Percentiles rank a stretch among this genome's conserved stretches.
Evolutionary conservation across 73 alveolate species (phyloP).

Genomic region (Tetrahymena borealis): DNA sequence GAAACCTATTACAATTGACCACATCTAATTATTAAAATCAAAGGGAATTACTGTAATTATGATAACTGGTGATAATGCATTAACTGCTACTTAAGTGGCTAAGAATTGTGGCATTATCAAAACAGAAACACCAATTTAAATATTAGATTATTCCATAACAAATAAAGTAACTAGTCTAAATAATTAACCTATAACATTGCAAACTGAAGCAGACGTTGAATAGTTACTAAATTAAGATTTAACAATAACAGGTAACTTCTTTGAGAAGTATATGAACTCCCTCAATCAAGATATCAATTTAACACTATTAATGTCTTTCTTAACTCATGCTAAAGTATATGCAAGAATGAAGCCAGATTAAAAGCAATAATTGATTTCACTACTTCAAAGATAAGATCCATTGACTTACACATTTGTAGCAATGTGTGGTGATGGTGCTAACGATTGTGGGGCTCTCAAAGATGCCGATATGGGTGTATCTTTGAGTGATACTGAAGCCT

Average conservation of each 20-base stretch:
- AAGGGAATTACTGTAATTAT: constrained; percentile 11
- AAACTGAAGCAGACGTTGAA: background rate
- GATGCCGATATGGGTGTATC: constrained; percentile 75
- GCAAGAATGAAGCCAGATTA: constrained; percentile 85
- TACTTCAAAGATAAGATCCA: constrained; percentile 44
- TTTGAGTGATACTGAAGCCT: constrained; percentile 66
- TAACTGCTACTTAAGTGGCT: constrained; percentile 46
- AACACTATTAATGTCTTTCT: background rate
- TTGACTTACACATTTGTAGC: constrained; percentile 35
- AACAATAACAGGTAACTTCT: constrained; percentile 16
- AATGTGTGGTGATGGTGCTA: constrained; percentile 87
- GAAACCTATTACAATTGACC: constrained; percentile 54
- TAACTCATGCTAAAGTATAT: constrained; percentile 39
- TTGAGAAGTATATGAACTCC: constrained; percentile 3
- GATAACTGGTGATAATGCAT: constrained; percentile 58
- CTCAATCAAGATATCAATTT: background rate
- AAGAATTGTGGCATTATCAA: constrained; percentile 17
- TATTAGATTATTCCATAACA: background rate
- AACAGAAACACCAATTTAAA: background rate
- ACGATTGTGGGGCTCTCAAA: constrained; percentile 73
- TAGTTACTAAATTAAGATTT: background rate
- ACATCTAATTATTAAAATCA: background rate
- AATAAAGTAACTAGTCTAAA: background rate
- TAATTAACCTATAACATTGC: background rate
- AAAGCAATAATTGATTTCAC: constrained; percentile 63